phyloP scores from a whole-genome alignment of 2,329 filamentous ascomycete genomes.

The Drechslerella dactyloides region DNA sequence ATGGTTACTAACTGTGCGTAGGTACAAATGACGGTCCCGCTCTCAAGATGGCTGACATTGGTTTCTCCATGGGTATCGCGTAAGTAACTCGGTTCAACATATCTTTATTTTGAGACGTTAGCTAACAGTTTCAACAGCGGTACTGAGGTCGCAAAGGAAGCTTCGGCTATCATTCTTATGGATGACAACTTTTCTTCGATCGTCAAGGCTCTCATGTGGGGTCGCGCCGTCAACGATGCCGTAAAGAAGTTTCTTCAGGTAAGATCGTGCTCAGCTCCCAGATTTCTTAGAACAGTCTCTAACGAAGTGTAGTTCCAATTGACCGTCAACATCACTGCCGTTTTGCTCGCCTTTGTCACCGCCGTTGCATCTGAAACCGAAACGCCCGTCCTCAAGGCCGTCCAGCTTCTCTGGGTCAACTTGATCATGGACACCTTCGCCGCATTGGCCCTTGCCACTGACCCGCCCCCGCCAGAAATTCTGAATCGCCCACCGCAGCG shows the following conservation, averaged over 20 bases:
- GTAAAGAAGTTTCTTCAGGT: slow-evolving; percentile 71
- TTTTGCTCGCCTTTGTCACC: slow-evolving; percentile 70
- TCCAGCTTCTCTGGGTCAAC: slow-evolving; percentile 73
- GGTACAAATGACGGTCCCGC: slow-evolving; percentile 70
- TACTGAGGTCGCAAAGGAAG: slow-evolving; percentile 72
- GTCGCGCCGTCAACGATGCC: slow-evolving; percentile 72
- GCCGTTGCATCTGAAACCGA: slow-evolving; percentile 66
- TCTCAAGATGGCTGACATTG: slow-evolving; percentile 70
- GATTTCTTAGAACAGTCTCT: background rate
- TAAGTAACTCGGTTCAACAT: slow-evolving; percentile 10
- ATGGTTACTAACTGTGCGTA: background rate
- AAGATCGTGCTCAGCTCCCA: background rate
- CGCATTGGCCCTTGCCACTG: slow-evolving; percentile 69
- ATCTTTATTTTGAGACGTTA: background rate
- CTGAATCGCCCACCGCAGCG: slow-evolving; percentile 64
- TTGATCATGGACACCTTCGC: slow-evolving; percentile 74
- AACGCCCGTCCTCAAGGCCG: slow-evolving; percentile 69
- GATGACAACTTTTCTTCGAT: slow-evolving; percentile 73
- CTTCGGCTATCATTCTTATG: slow-evolving; percentile 71
- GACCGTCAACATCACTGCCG: slow-evolving; percentile 73
- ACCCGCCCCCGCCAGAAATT: slow-evolving; percentile 66
- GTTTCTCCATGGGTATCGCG: slow-evolving; percentile 72
- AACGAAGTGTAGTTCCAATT: slow-evolving; percentile 65
- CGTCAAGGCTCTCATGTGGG: slow-evolving; percentile 72
- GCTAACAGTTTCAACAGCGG: slow-evolving; percentile 57